A percentile compares a stretch with the other conserved stretches of the same genome.
Evolutionary conservation across 306 rosid genomes (phyloP).

Genomic region (Dryas alaskensis): DNA sequence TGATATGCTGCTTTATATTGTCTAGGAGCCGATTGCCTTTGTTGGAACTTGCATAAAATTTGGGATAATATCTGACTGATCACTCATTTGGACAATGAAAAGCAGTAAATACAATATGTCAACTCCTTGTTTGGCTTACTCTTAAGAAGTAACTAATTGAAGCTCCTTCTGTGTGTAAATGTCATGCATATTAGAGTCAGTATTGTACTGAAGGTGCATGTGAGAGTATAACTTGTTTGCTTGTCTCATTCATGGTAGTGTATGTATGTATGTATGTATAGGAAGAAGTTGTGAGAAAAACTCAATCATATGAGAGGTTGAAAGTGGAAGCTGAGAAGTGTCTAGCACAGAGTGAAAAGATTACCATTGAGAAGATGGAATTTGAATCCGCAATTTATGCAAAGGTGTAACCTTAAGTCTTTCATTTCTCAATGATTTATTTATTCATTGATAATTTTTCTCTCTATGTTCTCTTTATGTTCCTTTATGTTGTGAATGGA

Average conservation of each 20-base stretch:
- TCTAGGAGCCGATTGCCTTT: background rate
- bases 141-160: background rate
- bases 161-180: background rate
- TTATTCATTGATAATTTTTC: background rate
- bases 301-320: conserved; percentile 65
- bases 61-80: background rate
- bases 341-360: conserved; percentile 70
- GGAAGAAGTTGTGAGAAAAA: conserved; percentile 83
- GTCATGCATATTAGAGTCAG: background rate
- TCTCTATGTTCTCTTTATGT: background rate
- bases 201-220: background rate
- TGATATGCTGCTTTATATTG: background rate
- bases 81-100: background rate
- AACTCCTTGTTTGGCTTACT: background rate
- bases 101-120: background rate
- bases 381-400: conserved; percentile 68
- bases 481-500: background rate
- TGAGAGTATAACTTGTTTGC: background rate
- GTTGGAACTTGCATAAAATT: background rate
- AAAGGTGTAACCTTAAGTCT: conserved; percentile 45
- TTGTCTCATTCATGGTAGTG: conserved; percentile 1
- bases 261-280: conserved; percentile 31
- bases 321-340: conserved; percentile 81
- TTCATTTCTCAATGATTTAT: background rate
- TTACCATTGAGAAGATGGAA: conserved; percentile 64